A percentile compares a stretch with the other conserved stretches of the same genome.
phyloP scores from a whole-genome alignment of 768 basidiomycete genomes.

The Tulasnella sp. region DNA sequence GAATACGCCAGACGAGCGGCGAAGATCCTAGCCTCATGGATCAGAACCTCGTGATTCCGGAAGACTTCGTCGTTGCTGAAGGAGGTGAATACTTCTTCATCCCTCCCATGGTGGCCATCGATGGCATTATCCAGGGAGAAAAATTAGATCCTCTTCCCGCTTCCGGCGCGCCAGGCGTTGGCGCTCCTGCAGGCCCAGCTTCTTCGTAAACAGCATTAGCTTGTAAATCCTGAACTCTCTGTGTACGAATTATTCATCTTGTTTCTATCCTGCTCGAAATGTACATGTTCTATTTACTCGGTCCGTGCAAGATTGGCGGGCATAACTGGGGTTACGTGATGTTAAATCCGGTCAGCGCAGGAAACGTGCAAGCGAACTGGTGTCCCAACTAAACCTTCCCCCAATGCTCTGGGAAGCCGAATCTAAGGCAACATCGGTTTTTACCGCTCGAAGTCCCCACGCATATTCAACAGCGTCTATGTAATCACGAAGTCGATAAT shows the following conservation, averaged over 20 bases:
- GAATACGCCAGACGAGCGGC: not conserved
- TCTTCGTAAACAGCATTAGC: too few species aligned
- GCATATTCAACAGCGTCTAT: not conserved
- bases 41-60: not conserved
- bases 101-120: conserved; percentile 20
- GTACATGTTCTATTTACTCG: not conserved
- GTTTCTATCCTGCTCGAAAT: not conserved
- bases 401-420: not conserved
- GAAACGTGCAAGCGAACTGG: not conserved
- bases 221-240: too few species aligned
- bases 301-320: not conserved
- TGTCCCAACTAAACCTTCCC: not conserved
- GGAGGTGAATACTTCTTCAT: conserved; percentile 30
- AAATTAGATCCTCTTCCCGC: not conserved
- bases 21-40: not conserved
- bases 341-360: not conserved
- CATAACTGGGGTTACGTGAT: not conserved
- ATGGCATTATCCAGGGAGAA: not conserved
- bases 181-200: too few species aligned
- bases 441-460: not conserved
- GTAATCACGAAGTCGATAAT: not conserved
- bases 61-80: conserved; percentile 22
- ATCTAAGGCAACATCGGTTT: not conserved
- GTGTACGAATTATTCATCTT: not conserved
- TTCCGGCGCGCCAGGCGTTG: not conserved